Base-by-base conservation (phyloP, 169 alveolate genomes). In the Plasmodium billcollinsi region DNA sequence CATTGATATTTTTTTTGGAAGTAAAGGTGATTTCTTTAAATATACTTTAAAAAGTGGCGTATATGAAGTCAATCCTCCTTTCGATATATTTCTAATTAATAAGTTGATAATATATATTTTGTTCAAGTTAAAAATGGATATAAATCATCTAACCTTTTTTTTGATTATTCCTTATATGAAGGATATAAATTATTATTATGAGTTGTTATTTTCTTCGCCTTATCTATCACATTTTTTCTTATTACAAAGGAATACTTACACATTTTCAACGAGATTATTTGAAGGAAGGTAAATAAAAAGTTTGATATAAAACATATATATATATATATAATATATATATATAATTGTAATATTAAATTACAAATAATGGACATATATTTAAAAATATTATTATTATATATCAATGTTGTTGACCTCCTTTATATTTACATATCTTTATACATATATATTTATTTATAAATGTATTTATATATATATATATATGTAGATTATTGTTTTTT, bases 1-100 rank as follows among this genome's bases (percentile, higher is more conserved):
- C 62, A 88, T 75, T 26, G 92, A 88, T 88, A 61, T 33, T n/a
- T 74, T 88, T 74, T 88, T 88, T 66, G 92, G 92, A 3, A 88
- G 92, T 52, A 20, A 71, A 33, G 88, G 92, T 8, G 62, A 88
- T 45, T 88, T 88, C 62, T 88, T 88, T 61, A 58, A 72, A 26
- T 88, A 65, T 39, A 43, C 56, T 3, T 66, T 74, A 12, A 62
- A 52, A 12, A 52, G 62, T 45, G 88, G 89, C 29, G 66, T 69
- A 8, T 74, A 74, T 71, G 88, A 74, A 74, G 76, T 88, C 0
- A 88, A 88, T 54, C 92, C 92, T 59, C 92, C 92, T 12, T 88
- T 88, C 33, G 92, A 88, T 52, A 66, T 88, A 24, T 88, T 33
- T 80, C 61, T 88, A 39, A 73, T 88, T 59, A 74, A 88, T 47